A percentile compares a stretch with the other conserved stretches of the same genome.
phyloP scores from a whole-genome alignment of 108 stramenopile genomes.

The Cylindrotheca fusiformis region DNA sequence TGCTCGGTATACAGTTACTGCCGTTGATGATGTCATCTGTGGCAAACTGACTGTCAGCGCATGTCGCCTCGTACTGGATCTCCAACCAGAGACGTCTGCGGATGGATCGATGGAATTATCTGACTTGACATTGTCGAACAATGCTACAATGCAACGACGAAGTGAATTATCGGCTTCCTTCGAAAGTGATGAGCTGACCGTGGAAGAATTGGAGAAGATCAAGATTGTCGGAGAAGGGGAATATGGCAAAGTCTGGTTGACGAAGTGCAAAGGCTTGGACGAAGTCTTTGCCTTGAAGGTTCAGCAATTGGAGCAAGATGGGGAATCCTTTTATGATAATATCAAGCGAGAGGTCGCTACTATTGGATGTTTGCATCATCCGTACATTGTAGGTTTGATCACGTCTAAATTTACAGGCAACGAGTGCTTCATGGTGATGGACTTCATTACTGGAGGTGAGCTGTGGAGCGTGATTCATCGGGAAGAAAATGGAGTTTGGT shows the following conservation, averaged over 20 bases:
- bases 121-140: background rate
- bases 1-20: slow-evolving; percentile 54
- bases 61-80: slow-evolving; percentile 54
- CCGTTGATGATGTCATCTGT: slow-evolving; percentile 52
- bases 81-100: background rate
- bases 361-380: slow-evolving; percentile 49
- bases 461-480: slow-evolving; percentile 55
- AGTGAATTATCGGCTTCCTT: background rate
- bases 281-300: slow-evolving; percentile 80
- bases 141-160: slow-evolving; percentile 2
- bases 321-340: slow-evolving; percentile 43
- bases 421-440: slow-evolving; percentile 51
- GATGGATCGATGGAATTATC: slow-evolving; percentile 7
- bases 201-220: slow-evolving; percentile 58
- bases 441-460: slow-evolving; percentile 59
- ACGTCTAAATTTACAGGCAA: slow-evolving; percentile 43
- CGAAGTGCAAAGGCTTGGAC: slow-evolving; percentile 2
- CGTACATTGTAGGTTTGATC: slow-evolving; percentile 53
- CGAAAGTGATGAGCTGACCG: background rate
- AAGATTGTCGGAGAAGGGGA: slow-evolving; percentile 79
- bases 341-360: slow-evolving; percentile 48
- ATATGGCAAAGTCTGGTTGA: slow-evolving; percentile 84
- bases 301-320: slow-evolving; percentile 50
- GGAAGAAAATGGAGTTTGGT: slow-evolving; percentile 25
- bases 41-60: slow-evolving; percentile 59